These are phyloP conservation scores for Candida koratica DNA, from an alignment of 805 yeast genomes.

Conservation along the genomic window DNA sequence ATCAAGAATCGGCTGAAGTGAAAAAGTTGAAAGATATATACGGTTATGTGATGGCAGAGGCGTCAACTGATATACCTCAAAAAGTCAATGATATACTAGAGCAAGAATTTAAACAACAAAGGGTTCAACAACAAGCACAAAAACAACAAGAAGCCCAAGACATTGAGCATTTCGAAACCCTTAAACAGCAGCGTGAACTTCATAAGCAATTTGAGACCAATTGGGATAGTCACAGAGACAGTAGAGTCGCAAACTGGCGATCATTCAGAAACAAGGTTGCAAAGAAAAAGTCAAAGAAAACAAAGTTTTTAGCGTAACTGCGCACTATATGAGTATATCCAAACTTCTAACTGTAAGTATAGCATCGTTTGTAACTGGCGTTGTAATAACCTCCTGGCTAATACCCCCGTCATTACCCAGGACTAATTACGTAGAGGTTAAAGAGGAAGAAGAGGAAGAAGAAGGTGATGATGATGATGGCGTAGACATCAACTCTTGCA, in stretches of 20 bases:
- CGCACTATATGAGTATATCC: background rate
- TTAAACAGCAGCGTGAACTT: slow-evolving; percentile 38
- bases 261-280: slow-evolving; percentile 38
- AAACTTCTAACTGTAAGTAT: slow-evolving; percentile 25
- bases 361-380: slow-evolving; percentile 36
- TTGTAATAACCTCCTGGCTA: no score
- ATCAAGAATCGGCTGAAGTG: slow-evolving; percentile 13
- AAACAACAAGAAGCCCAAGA: slow-evolving; percentile 28
- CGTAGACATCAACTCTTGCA: slow-evolving; percentile 54
- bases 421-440: no score
- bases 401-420: no score
- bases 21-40: slow-evolving; percentile 29
- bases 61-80: slow-evolving; percentile 22
- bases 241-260: slow-evolving; percentile 60
- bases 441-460: no score
- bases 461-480: slow-evolving; percentile 41
- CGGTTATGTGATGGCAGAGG: slow-evolving; percentile 15
- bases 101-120: slow-evolving; percentile 30
- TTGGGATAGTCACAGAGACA: slow-evolving; percentile 63
- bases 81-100: slow-evolving; percentile 43
- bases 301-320: slow-evolving; percentile 11
- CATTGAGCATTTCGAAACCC: slow-evolving; percentile 23
- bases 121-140: slow-evolving; percentile 22
- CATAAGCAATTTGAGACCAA: slow-evolving; percentile 41
- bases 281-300: slow-evolving; percentile 44